A percentile compares a stretch with the other conserved stretches of the same genome.
These are phyloP conservation scores for Fusarium armeniacum DNA, from an alignment of 2,329 filamentous ascomycete species.

Conservation along the genomic window DNA sequence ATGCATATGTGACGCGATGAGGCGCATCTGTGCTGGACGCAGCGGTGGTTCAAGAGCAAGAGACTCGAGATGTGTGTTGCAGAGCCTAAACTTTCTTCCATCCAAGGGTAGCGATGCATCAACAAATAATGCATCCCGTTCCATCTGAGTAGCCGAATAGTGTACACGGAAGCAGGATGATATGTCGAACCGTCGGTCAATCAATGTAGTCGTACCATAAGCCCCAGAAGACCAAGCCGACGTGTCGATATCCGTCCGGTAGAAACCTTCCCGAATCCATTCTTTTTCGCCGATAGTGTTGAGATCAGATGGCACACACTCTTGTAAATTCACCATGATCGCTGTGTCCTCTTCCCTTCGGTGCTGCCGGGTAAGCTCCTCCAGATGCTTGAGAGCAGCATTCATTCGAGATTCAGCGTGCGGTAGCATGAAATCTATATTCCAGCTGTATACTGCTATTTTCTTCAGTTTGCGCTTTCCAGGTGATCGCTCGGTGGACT, in stretches of 20 bases:
- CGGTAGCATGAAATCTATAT: slow-evolving; percentile 56
- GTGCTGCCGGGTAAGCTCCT: slow-evolving; percentile 11
- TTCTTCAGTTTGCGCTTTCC: slow-evolving; percentile 20
- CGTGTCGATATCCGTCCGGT: slow-evolving; percentile 62
- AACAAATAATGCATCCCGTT: slow-evolving; percentile 68
- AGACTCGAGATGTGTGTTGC: slow-evolving; percentile 71
- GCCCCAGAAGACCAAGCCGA: slow-evolving; percentile 60
- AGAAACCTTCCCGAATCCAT: slow-evolving; percentile 64
- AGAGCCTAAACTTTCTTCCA: slow-evolving; percentile 59
- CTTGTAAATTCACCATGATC: slow-evolving; percentile 65
- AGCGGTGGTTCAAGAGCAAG: slow-evolving; percentile 62
- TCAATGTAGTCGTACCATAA: slow-evolving; percentile 68
- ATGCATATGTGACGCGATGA: slow-evolving; percentile 61
- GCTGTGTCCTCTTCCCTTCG: slow-evolving; percentile 40
- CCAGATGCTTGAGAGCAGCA: slow-evolving; percentile 51
- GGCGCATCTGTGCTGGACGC: slow-evolving; percentile 63
- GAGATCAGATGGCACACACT: slow-evolving; percentile 64
- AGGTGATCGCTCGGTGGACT: fast-evolving
- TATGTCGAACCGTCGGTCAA: slow-evolving; percentile 63
- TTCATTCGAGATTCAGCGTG: slow-evolving; percentile 53
- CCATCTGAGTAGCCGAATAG: slow-evolving; percentile 63
- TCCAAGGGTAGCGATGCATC: slow-evolving; percentile 50
- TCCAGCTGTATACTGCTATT: slow-evolving; percentile 54
- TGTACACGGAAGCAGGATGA: slow-evolving; percentile 64
- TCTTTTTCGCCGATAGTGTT: slow-evolving; percentile 57